Evolutionary conservation across 495 filamentous ascomycete genomes (phyloP), one percentile per base, ranked within the genome.

Genomic region (Xylaria castorea): DNA sequence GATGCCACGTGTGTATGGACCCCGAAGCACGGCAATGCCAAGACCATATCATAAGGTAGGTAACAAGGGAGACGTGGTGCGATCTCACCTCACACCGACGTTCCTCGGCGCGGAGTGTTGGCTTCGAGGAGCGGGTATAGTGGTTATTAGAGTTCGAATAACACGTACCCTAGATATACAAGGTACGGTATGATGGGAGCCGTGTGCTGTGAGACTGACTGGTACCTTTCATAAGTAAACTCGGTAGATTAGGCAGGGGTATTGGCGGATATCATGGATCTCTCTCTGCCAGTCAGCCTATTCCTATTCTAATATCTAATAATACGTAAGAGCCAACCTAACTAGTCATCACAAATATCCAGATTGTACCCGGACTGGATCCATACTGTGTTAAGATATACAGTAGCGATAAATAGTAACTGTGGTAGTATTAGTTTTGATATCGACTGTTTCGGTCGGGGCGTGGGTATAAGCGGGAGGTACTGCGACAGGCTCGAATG

Each of bases 1-100:
- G 67, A 14, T 69, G 67, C 42, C 68, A 70, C 68, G 68, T 70
- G 68, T 70, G 68, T 50, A 46, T 5, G 38, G 50, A 5, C 32
- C 27, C 53, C 55, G 67, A 68, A n/a, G 46, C 38, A 61, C 67
- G 40, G 53, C 5, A 68, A 58, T 36, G 53, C 67, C 40, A 69
- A 69, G 53, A 2, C 44, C 27, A 9, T 50, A 32, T 16, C 44
- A n/a, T n/a, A n/a, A n/a, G n/a, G 16, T 61, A 18, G 66, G 27
- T n/a, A n/a, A 18, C 50, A 32, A 36, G 34, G 22, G 27, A 55
- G 50, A 44, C 1, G 36, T 57, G 66, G 34, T 44, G 66, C 46
- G 14, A 51, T 67, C 66, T 55, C 66, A 57, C 66, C 66, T 55
- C 66, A 57, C 66, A 57, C 66, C 66, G 66, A 68, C 12, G 11